A percentile compares a stretch with the other conserved stretches of the same genome.
Evolutionary conservation across 1,284 basidiomycete genomes (phyloP).

Genomic region (Amylostereum areolatum): DNA sequence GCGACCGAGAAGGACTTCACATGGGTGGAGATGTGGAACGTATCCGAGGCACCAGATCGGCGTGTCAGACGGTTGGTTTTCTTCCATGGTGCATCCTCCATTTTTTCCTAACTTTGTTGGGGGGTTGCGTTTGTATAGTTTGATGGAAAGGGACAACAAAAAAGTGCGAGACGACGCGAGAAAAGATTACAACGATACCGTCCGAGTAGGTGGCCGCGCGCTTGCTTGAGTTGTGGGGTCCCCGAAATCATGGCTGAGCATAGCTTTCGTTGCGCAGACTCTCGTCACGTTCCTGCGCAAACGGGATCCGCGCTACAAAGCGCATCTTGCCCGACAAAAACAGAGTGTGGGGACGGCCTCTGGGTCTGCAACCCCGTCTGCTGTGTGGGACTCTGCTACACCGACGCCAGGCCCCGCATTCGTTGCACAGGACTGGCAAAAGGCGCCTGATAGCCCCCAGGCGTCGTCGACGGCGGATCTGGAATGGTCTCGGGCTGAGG

Average conservation of each 20-base stretch:
- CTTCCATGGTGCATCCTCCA: slow-evolving; percentile 14
- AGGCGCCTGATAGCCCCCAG: slow-evolving; percentile 32
- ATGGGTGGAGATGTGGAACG: slow-evolving; percentile 86
- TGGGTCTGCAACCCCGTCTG: slow-evolving; percentile 21
- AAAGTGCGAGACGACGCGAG: slow-evolving; percentile 83
- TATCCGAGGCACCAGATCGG: slow-evolving; percentile 82
- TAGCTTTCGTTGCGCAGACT: no score
- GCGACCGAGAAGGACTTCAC: slow-evolving; percentile 84
- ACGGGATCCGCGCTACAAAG: slow-evolving; percentile 90
- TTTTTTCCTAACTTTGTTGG: background rate
- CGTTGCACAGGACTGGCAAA: slow-evolving; percentile 84
- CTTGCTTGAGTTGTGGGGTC: no score
- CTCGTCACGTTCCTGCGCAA: slow-evolving; percentile 87
- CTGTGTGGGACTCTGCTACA: slow-evolving; percentile 10
- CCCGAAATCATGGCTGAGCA: no score
- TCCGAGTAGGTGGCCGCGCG: slow-evolving; percentile 63
- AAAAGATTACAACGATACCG: slow-evolving; percentile 90
- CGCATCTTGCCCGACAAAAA: slow-evolving; percentile 52
- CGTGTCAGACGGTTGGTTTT: slow-evolving; percentile 78
- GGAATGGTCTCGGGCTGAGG: slow-evolving; percentile 66
- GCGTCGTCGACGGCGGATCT: slow-evolving; percentile 55
- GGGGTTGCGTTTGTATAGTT: slow-evolving; percentile 29
- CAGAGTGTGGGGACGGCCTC: slow-evolving; percentile 27
- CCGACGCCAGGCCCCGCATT: slow-evolving; percentile 32
- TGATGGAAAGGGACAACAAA: slow-evolving; percentile 97